A percentile compares a stretch with the other conserved stretches of the same genome.
Evolutionary conservation across 352 stramenopile genomes (phyloP).

Genomic region (Chrysophaeum taylorii): DNA sequence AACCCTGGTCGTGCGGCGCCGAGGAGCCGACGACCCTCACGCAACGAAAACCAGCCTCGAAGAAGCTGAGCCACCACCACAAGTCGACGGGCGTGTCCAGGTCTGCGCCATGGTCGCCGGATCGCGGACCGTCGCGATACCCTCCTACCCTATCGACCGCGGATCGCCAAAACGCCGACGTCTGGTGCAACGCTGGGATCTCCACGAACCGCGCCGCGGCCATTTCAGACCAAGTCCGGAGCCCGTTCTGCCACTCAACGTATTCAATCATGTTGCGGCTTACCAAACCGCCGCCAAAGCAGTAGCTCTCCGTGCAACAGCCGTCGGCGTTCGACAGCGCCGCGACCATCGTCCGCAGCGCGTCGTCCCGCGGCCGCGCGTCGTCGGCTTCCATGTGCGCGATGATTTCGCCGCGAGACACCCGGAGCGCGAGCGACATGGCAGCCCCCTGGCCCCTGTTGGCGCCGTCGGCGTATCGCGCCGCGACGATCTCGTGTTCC

Average conservation of each 20-base stretch:
- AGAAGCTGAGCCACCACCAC: conserved; percentile 16
- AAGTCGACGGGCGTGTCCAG: conserved; percentile 12
- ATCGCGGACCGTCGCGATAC: conserved; percentile 1
- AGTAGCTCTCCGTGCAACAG: conserved; percentile 11
- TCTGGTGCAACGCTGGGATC: conserved; percentile 14
- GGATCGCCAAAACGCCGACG: not conserved
- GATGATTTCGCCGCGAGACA: not conserved
- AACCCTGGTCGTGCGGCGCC: too few relatives aligned
- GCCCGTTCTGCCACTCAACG: conserved; percentile 1
- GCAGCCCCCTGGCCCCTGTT: conserved; percentile 12
- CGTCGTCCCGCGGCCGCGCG: not conserved
- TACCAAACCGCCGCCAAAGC: conserved; percentile 1
- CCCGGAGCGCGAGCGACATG: conserved; percentile 12
- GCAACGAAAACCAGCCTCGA: not conserved
- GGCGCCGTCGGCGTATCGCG: not conserved
- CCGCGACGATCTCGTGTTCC: not conserved
- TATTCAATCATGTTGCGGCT: not conserved
- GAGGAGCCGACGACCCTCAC: too few relatives aligned
- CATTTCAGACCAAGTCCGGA: not conserved
- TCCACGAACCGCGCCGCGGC: not conserved
- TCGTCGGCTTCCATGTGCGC: conserved; percentile 22
- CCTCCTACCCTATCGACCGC: not conserved
- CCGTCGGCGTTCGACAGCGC: not conserved
- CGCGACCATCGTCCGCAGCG: not conserved
- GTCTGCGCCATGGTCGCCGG: not conserved